Evolutionary conservation across 176 grass and related monocot species (phyloP).

Genomic region (Elymus sibiricus): DNA sequence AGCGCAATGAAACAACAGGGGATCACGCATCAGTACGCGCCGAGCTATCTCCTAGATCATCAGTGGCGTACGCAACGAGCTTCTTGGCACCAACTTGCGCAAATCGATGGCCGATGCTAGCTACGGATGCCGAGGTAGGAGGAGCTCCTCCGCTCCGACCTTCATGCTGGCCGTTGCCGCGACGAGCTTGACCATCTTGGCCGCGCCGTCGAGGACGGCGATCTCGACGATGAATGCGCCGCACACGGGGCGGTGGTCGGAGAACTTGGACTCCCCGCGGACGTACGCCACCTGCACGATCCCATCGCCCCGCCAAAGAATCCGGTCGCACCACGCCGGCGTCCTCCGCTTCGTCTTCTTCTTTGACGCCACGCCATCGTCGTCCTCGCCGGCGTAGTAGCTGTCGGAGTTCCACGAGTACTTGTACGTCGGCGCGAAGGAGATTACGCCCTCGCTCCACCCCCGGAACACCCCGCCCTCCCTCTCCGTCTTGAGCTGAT

Average conservation of each 20-base stretch:
- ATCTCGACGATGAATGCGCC: slow-evolving; percentile 64
- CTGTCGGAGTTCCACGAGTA: slow-evolving; percentile 80
- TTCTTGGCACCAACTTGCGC: not conserved
- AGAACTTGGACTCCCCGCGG: slow-evolving; percentile 86
- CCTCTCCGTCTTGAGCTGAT: slow-evolving; percentile 88
- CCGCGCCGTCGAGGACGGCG: slow-evolving; percentile 28
- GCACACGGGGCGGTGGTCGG: slow-evolving; percentile 86
- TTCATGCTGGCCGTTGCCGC: slow-evolving; percentile 65
- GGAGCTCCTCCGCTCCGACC: slow-evolving; percentile 69
- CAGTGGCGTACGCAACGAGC: not conserved
- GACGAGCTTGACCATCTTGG: slow-evolving; percentile 30
- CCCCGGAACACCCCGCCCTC: slow-evolving; percentile 74
- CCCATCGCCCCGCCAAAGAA: slow-evolving; percentile 83
- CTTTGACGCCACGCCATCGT: slow-evolving; percentile 52
- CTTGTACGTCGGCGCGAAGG: slow-evolving; percentile 91
- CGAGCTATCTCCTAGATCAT: not conserved
- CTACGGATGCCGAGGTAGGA: slow-evolving; percentile 7
- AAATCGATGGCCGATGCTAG: not conserved
- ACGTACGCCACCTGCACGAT: slow-evolving; percentile 85
- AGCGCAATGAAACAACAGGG: not conserved
- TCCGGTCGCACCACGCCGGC: slow-evolving; percentile 93
- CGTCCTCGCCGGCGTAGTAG: slow-evolving; percentile 51
- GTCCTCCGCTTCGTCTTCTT: slow-evolving; percentile 96
- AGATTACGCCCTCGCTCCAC: slow-evolving; percentile 84
- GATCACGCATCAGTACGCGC: not conserved